Evolutionary conservation across 108 stramenopile genomes (phyloP).

Genomic region (Fragilaria crotonensis): DNA sequence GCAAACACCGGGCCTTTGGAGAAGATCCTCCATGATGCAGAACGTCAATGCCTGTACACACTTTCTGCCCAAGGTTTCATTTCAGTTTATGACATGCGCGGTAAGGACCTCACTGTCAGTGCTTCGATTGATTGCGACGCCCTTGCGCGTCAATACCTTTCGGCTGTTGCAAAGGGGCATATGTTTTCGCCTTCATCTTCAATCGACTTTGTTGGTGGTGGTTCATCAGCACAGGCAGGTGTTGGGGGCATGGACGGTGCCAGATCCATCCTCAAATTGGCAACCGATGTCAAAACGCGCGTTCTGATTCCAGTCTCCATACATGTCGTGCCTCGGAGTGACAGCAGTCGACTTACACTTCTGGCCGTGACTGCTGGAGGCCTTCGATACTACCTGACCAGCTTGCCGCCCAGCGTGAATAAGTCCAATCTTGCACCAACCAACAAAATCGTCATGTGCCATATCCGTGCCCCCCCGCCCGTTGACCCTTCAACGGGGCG

Average conservation of each 20-base stretch:
- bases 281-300: slow-evolving; percentile 17
- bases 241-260: slow-evolving; percentile 90
- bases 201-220: slow-evolving; percentile 67
- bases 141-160: slow-evolving; percentile 59
- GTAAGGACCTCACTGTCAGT: slow-evolving; percentile 1
- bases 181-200: slow-evolving; percentile 53
- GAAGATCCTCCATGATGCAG: slow-evolving; percentile 56
- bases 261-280: slow-evolving; percentile 52
- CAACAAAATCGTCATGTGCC: slow-evolving; percentile 63
- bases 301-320: slow-evolving; percentile 61
- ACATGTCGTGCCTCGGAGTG: slow-evolving; percentile 52
- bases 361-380: slow-evolving; percentile 77
- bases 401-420: slow-evolving; percentile 24
- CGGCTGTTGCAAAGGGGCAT: slow-evolving; percentile 54
- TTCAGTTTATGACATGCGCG: slow-evolving; percentile 63
- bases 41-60: slow-evolving; percentile 66
- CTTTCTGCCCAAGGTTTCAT: slow-evolving; percentile 66
- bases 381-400: slow-evolving; percentile 69
- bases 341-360: slow-evolving; percentile 65
- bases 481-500: slow-evolving; percentile 11
- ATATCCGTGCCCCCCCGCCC: slow-evolving; percentile 74
- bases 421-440: slow-evolving; percentile 18
- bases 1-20: slow-evolving; percentile 54
- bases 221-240: slow-evolving; percentile 65
- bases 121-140: background rate